A percentile compares a stretch with the other conserved stretches of the same genome.
These are phyloP conservation scores for Raphanus hybrid DNA, from an alignment of 441 rosid species.

Conservation along the genomic window DNA sequence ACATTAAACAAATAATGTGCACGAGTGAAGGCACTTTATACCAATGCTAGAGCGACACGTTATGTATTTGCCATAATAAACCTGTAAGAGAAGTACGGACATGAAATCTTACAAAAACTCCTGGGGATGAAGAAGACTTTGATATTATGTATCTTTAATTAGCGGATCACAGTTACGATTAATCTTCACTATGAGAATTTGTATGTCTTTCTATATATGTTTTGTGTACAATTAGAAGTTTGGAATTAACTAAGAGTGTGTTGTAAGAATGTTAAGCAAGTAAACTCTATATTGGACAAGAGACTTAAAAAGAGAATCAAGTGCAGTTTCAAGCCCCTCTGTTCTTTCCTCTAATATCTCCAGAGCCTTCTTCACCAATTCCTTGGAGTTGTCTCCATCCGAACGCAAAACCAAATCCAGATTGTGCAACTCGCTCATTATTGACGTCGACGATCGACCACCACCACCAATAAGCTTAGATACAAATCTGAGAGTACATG, in stretches of 20 bases:
- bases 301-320: slow-evolving; percentile 50
- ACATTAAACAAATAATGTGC: neutral
- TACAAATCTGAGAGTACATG: slow-evolving; percentile 54
- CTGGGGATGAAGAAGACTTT: neutral
- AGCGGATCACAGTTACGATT: neutral
- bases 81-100: neutral
- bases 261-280: slow-evolving; percentile 49
- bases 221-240: slow-evolving; percentile 37
- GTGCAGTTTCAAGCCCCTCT: slow-evolving; percentile 51
- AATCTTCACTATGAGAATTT: slow-evolving; percentile 8
- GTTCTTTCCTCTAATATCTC: slow-evolving; percentile 41
- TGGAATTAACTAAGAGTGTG: slow-evolving; percentile 33
- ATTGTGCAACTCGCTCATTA: slow-evolving; percentile 57
- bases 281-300: slow-evolving; percentile 52
- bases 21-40: slow-evolving; percentile 23
- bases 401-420: slow-evolving; percentile 55
- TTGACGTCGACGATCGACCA: slow-evolving; percentile 38
- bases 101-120: neutral
- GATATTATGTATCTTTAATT: neutral
- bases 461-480: slow-evolving; percentile 52
- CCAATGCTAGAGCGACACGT: slow-evolving; percentile 21
- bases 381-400: slow-evolving; percentile 42
- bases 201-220: slow-evolving; percentile 21
- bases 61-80: slow-evolving; percentile 14
- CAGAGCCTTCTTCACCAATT: slow-evolving; percentile 36